Evolutionary conservation across 2,329 filamentous ascomycete species (phyloP), one percentile per base, ranked within the genome.

Genomic region (Diaporthe ampelina): DNA sequence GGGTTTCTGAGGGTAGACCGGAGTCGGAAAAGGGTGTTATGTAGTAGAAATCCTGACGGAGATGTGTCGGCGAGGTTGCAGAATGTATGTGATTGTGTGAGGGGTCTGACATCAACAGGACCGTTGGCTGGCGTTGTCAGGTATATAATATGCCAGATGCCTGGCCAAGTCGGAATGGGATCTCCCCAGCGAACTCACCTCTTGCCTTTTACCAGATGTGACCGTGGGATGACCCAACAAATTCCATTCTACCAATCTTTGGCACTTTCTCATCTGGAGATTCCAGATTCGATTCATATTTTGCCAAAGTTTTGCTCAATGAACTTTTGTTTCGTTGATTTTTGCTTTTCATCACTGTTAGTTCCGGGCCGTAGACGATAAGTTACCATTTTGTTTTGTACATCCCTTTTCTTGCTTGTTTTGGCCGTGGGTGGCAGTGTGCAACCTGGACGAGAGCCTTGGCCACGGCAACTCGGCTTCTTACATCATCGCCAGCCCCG

Each of bases 181-280:
- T 89, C 89, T 88, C 84, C 89, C 74, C 91, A 92, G 87, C 86
- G 90, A 92, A 93, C 90, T 90, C 90, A 91, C 90, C 90, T 91
- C 91, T 93, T 93, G 91, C 90, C 90, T 92, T 93, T 93, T 93
- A 93, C 91, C 91, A 93, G 91, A 93, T 91, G 91, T 92, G 91
- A 90, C 91, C 91, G 90, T 92, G 91, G 90, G 79, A 82, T 81
- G 84, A 86, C 86, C 86, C 86, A 88, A 80, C 79, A 85, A 81
- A 87, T 86, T 88, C 86, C 86, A 83, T 83, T 88, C 83, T 79
- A 74, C 78, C 76, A 88, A 88, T 88, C 85, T 88, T 88, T 88
- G 86, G 83, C 81, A 87, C 80, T 76, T 26, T 40, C 48, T 77
- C 76, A 74, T 81, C 73, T 77, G 75, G 82, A 81, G 80, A 74